These are phyloP conservation scores for Penicillium turbatum DNA, from an alignment of 495 filamentous ascomycete species.

Conservation along the genomic window DNA sequence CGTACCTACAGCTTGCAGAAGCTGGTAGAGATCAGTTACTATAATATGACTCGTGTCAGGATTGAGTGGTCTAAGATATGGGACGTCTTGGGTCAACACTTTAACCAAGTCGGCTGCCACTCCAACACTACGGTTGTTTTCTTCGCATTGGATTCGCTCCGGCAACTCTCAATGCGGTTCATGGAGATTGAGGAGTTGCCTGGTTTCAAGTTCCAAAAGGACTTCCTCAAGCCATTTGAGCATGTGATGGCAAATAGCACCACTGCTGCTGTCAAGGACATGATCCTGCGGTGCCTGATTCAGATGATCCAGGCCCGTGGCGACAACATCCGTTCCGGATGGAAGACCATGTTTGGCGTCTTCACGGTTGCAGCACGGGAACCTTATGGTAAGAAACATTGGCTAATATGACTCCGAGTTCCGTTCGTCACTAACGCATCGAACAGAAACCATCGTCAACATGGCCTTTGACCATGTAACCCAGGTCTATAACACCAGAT, in stretches of 20 bases:
- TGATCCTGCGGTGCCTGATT: constrained; percentile 93
- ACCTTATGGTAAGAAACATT: constrained; percentile 59
- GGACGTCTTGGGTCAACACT: constrained; percentile 93
- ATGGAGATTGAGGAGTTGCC: constrained; percentile 97
- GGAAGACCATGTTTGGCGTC: constrained; percentile 99
- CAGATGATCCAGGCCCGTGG: constrained; percentile 98
- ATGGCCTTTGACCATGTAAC: constrained; percentile 94
- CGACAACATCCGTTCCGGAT: constrained; percentile 93
- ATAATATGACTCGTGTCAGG: constrained; percentile 97
- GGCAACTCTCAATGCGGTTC: constrained; percentile 96
- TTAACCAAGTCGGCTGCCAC: constrained; percentile 95
- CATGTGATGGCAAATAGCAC: constrained; percentile 92
- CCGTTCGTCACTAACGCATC: constrained; percentile 22
- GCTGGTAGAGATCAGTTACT: constrained; percentile 96
- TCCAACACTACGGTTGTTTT: constrained; percentile 93
- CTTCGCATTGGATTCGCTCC: constrained; percentile 90
- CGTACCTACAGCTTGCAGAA: constrained; percentile 97
- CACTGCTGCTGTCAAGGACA: constrained; percentile 90
- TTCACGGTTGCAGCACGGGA: constrained; percentile 94
- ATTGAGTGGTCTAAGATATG: constrained; percentile 99
- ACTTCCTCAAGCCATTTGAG: constrained; percentile 97
- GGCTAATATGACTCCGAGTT: background rate
- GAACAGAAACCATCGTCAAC: constrained; percentile 83
- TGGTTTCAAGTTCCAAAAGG: constrained; percentile 99
- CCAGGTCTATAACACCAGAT: constrained; percentile 97